Conservation (phyloP, 2,329 filamentous ascomycete genomes). For the Gnomoniopsis smithogilvyi region DNA sequence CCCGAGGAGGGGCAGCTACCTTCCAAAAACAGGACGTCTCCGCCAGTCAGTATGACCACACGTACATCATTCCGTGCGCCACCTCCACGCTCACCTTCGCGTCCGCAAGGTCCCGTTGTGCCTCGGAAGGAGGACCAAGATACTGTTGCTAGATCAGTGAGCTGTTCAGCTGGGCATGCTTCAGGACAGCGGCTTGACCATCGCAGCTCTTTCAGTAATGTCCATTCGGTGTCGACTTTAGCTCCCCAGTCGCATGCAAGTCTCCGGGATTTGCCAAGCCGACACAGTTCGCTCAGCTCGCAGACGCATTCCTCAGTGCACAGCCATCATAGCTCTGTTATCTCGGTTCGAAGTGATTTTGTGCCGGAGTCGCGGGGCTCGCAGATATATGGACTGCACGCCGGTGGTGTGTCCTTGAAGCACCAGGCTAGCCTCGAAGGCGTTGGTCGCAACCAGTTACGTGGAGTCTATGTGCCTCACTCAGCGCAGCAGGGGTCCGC, state of each 20-base stretch:
- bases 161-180: slow-evolving; percentile 18
- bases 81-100: slow-evolving; percentile 34
- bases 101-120: slow-evolving; percentile 26
- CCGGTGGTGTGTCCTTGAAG: slow-evolving; percentile 14
- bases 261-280: slow-evolving; percentile 28
- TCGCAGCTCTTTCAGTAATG: slow-evolving; percentile 21
- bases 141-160: slow-evolving; percentile 23
- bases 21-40: slow-evolving; percentile 32
- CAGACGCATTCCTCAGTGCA: slow-evolving; percentile 25
- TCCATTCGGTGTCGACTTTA: slow-evolving; percentile 19
- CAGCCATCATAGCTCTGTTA: slow-evolving; percentile 31
- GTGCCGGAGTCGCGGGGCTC: slow-evolving; percentile 18
- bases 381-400: slow-evolving; percentile 14
- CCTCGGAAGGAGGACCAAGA: slow-evolving; percentile 31
- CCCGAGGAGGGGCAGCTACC: slow-evolving; percentile 23
- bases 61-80: slow-evolving; percentile 32
- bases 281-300: slow-evolving; percentile 24
- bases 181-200: slow-evolving; percentile 25
- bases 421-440: slow-evolving; percentile 8
- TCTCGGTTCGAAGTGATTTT: slow-evolving; percentile 22
- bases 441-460: slow-evolving; percentile 1
- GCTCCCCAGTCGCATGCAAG: slow-evolving; percentile 20
- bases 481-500: slow-evolving; percentile 1
- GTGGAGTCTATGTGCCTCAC: background rate
- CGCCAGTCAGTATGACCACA: slow-evolving; percentile 42